Evolutionary conservation across 1,284 basidiomycete genomes (phyloP).

Genomic region (Waitea zeae): DNA sequence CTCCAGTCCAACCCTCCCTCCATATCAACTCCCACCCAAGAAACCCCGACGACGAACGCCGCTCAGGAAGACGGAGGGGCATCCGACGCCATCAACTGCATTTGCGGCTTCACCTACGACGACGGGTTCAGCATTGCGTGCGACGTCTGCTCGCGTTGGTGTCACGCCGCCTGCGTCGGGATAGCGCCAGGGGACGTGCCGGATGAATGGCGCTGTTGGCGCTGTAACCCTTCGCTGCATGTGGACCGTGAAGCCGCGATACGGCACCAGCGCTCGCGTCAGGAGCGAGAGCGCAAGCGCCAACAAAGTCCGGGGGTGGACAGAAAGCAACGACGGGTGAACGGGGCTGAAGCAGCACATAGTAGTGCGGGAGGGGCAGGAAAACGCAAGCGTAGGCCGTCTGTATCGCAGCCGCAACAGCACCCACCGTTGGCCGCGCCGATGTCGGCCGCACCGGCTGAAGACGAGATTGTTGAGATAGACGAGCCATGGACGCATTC

Average conservation of each 20-base stretch:
- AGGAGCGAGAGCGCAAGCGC: conserved; percentile 10
- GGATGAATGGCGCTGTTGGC: conserved; percentile 55
- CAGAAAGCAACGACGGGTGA: conserved; percentile 17
- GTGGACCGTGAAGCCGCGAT: conserved; percentile 14
- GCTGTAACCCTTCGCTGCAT: conserved; percentile 34
- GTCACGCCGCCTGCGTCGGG: conserved; percentile 78
- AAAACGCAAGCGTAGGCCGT: conserved; percentile 23
- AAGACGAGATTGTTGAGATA: conserved; percentile 32
- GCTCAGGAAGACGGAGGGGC: background rate
- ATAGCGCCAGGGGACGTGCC: conserved; percentile 56
- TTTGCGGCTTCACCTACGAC: conserved; percentile 61
- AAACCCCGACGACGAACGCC: conserved; percentile 1
- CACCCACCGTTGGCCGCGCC: conserved; percentile 8
- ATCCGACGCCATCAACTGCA: conserved; percentile 40
- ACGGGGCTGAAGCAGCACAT: conserved; percentile 20
- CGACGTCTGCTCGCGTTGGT: conserved; percentile 81
- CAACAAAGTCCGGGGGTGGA: conserved; percentile 26
- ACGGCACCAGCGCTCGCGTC: conserved; percentile 8
- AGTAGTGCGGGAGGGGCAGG: conserved; percentile 16
- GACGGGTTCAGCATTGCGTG: conserved; percentile 91
- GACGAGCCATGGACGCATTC: conserved; percentile 20
- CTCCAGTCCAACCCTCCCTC: background rate
- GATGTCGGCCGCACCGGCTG: conserved; percentile 9
- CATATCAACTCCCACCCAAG: conserved; percentile 9
- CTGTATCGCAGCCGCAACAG: conserved; percentile 14